These are phyloP conservation scores for Rhizopus sp. DNA, from an alignment of 371 early-diverging fungal genomes.

Conservation along the genomic window DNA sequence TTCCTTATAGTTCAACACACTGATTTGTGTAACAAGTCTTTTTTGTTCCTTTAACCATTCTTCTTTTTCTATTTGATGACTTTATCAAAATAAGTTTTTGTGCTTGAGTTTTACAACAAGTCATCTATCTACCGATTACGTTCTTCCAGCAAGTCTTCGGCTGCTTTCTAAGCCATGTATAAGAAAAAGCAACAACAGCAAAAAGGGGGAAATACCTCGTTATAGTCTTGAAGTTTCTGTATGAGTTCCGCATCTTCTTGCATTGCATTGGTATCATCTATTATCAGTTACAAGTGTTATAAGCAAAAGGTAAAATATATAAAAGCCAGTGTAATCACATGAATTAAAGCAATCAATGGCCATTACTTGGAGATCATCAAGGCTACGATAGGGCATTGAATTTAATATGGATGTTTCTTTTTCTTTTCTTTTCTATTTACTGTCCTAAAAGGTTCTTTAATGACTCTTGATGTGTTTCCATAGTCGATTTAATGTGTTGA, in stretches of 20 bases:
- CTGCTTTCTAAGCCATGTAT: not conserved
- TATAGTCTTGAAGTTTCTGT: not conserved
- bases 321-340: not conserved
- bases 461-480: not conserved
- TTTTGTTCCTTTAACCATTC: not conserved
- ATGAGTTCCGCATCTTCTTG: not conserved
- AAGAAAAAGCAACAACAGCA: not conserved
- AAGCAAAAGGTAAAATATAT: not conserved
- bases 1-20: not conserved
- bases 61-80: slow-evolving; percentile 3
- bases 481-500: not conserved
- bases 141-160: not conserved
- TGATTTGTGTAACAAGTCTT: not conserved
- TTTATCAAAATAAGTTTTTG: not conserved
- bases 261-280: not conserved
- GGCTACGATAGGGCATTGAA: no score
- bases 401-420: no score
- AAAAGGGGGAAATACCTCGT: not conserved
- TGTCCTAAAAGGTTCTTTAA: not conserved
- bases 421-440: not conserved
- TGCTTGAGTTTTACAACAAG: not conserved
- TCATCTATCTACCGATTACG: not conserved
- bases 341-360: no score
- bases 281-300: not conserved
- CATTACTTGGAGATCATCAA: no score